A percentile compares a stretch with the other conserved stretches of the same genome.
phyloP scores from a whole-genome alignment of 1,139 yeast genomes.

The Saccharomyces hybrid region DNA sequence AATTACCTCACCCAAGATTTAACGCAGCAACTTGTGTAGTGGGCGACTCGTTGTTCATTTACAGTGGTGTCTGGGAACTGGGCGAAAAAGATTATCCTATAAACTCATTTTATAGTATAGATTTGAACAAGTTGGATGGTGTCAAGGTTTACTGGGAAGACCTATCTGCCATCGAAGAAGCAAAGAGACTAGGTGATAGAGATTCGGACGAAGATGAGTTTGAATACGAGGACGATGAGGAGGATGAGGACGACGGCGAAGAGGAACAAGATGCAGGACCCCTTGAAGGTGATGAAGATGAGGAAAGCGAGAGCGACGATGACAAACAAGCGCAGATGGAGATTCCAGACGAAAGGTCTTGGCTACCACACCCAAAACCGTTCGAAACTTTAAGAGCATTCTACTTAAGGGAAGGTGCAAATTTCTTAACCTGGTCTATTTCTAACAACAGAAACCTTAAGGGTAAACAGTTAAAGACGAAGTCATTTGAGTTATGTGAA shows the following conservation, averaged over 20 bases:
- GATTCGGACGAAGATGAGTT: constrained; percentile 63
- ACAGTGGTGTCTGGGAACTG: constrained; percentile 84
- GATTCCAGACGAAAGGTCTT: constrained; percentile 85
- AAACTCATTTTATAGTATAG: constrained; percentile 81
- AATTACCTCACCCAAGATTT: constrained; percentile 82
- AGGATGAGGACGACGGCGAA: constrained; percentile 46
- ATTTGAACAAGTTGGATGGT: constrained; percentile 82
- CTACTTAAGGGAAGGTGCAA: constrained; percentile 79
- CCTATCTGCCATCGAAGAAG: constrained; percentile 52
- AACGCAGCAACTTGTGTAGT: constrained; percentile 81
- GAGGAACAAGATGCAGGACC: constrained; percentile 31
- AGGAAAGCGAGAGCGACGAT: constrained; percentile 54
- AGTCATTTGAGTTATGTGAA: constrained; percentile 85
- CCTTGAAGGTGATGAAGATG: constrained; percentile 42
- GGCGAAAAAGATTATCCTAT: constrained; percentile 80
- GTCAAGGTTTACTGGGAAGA: constrained; percentile 89
- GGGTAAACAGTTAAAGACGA: constrained; percentile 83
- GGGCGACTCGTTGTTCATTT: constrained; percentile 78
- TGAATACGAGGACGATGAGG: constrained; percentile 57
- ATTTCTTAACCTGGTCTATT: constrained; percentile 87
- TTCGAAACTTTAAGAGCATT: constrained; percentile 79
- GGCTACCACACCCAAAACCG: constrained; percentile 97
- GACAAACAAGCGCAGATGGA: constrained; percentile 50
- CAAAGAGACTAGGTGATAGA: constrained; percentile 46
- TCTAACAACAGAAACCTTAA: constrained; percentile 79